Base-by-base conservation (phyloP, 257 asterid species). In the Fraxinus americana region DNA sequence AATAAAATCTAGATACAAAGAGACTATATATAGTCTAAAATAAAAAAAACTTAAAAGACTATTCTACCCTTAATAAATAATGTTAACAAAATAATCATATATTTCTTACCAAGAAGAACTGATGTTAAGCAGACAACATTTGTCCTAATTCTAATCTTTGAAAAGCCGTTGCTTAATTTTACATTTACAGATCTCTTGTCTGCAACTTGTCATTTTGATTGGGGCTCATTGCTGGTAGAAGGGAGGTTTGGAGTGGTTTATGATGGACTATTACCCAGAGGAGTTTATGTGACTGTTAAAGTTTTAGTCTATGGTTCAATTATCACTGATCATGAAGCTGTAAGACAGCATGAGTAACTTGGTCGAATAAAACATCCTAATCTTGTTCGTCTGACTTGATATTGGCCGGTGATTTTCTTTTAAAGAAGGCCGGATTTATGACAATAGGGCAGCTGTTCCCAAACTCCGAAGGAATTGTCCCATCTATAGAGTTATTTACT, bases 221-320 rank as follows among this genome's bases (percentile, higher is more conserved):
- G 96, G 29, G 93, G 83, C 67, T 91, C 96, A 8, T 79, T 92
- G 85, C 38, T 92, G 81, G 98, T 96, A 1, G 98, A 92, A 80
- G 98, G 98, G 78, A 81, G 91, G 12, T 92, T 91, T 68, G 97
- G 97, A n/a, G 96, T 97, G 0, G 96, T 92, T 75, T 91, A 92
- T 54, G 87, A 92, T 19, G 96, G 98, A 25, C 65, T 84, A 16
- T 77, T 91, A 79, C 90, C 90, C 0, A 96, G 98, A 21, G 97
- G 98, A 54, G 76, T 93, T 41, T 96, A 89, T 38, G 98, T 93
- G 2, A 94, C 98, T 2, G 92, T 93, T 27, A 93, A 91, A 75
- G 97, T 93, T 52, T 73, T 91, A 81, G 92, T 88, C 78, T 87
- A 89, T 45, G 98, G 96, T 21, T 93, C 97, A 52, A 90, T 92